phyloP scores from a whole-genome alignment of 148 eudicot genomes.

The Camellia granthamiana region DNA sequence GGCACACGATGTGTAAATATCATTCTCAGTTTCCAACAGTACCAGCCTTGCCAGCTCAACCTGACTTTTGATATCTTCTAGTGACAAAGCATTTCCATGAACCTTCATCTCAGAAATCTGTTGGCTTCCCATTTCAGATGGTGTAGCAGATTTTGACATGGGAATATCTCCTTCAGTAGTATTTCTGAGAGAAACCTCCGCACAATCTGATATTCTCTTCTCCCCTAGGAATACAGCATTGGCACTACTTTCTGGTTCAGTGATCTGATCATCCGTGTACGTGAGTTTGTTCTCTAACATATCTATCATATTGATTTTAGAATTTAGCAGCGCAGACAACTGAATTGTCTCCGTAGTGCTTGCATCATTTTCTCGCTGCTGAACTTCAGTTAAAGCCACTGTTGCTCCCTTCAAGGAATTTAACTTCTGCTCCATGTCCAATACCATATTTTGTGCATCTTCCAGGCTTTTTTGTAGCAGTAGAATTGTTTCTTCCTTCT shows the following conservation, averaged over 20 bases:
- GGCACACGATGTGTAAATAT: constrained; percentile 3
- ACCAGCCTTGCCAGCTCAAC: constrained; percentile 22
- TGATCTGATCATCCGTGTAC: constrained; percentile 17
- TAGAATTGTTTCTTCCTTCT: constrained; percentile 53
- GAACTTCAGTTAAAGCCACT: constrained; percentile 49
- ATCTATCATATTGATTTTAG: constrained; percentile 11
- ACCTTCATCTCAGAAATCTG: constrained; percentile 11
- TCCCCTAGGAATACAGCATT: constrained; percentile 11
- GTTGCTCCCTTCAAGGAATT: constrained; percentile 54
- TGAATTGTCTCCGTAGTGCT: constrained; percentile 15
- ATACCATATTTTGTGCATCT: constrained; percentile 43
- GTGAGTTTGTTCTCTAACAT: constrained; percentile 12
- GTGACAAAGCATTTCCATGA: constrained; percentile 14
- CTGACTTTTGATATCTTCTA: constrained; percentile 13
- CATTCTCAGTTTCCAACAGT: constrained; percentile 16
- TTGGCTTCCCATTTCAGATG: constrained; percentile 1
- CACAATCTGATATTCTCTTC: constrained; percentile 14
- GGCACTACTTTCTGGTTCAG: constrained; percentile 19
- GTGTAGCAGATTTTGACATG: constrained; percentile 7
- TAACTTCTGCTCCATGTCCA: constrained; percentile 49
- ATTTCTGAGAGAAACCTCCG: constrained; percentile 10
- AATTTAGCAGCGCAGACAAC: constrained; percentile 10
- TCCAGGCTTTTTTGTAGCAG: constrained; percentile 48
- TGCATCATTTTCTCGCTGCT: constrained; percentile 27
- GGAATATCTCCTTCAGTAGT: constrained; percentile 7